Conservation (phyloP, 352 stramenopile genomes). For the Peronospora farinosa region DNA sequence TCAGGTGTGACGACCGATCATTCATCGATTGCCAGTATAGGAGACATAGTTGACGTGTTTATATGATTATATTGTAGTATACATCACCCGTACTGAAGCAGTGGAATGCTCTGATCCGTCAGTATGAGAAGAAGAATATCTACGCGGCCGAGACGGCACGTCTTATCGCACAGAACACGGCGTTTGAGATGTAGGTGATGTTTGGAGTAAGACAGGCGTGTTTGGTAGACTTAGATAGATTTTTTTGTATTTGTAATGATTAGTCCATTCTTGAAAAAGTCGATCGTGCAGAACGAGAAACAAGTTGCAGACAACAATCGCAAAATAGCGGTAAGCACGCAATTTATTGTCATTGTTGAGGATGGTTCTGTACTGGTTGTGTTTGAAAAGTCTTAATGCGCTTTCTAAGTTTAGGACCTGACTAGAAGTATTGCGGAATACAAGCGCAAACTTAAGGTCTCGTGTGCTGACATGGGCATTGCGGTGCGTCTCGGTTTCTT, state of each 20-base stretch:
- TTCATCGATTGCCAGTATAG: not conserved
- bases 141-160: conserved; percentile 67
- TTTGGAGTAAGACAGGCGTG: not conserved
- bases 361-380: conserved; percentile 1
- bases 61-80: conserved; percentile 31
- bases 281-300: conserved; percentile 77
- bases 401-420: conserved; percentile 36
- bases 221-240: not conserved
- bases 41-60: conserved; percentile 1
- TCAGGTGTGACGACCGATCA: conserved; percentile 29
- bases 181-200: conserved; percentile 61
- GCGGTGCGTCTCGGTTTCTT: conserved; percentile 20
- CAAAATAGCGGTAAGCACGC: conserved; percentile 50
- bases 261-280: conserved; percentile 71
- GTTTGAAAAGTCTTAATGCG: conserved; percentile 1
- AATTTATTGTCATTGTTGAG: not conserved
- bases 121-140: conserved; percentile 79
- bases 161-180: conserved; percentile 66
- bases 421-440: conserved; percentile 68
- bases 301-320: conserved; percentile 73
- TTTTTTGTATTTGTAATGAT: not conserved
- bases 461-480: conserved; percentile 61
- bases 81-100: conserved; percentile 67
- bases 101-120: conserved; percentile 54
- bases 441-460: conserved; percentile 54